Conservation (phyloP, 371 early-diverging fungal genomes). For the Coemansia sp. region DNA sequence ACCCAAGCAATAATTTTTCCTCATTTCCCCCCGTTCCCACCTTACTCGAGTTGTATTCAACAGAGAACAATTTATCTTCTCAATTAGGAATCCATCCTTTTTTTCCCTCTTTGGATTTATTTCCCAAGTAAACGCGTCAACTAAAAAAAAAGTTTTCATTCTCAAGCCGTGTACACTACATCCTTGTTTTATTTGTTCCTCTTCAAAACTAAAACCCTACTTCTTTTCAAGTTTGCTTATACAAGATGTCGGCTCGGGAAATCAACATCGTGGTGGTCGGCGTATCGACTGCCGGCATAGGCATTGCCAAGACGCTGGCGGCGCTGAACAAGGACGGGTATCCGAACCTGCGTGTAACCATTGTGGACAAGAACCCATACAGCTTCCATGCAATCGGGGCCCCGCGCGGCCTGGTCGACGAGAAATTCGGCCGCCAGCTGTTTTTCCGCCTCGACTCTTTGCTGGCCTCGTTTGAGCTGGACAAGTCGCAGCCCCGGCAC, state of each 20-base stretch:
- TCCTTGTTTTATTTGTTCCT: neutral
- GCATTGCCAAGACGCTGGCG: constrained; percentile 24
- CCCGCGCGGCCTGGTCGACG: constrained; percentile 28
- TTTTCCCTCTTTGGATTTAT: too few relatives aligned
- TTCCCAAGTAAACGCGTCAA: too few relatives aligned
- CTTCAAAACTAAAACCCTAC: neutral
- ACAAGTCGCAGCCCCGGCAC: constrained; percentile 25
- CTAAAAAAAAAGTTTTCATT: too few relatives aligned
- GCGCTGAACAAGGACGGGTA: constrained; percentile 16
- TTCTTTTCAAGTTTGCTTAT: neutral
- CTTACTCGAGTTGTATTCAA: too few relatives aligned
- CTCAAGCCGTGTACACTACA: neutral
- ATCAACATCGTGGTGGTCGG: constrained; percentile 43
- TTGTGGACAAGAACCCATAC: constrained; percentile 37
- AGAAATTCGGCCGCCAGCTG: constrained; percentile 17
- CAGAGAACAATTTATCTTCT: too few relatives aligned
- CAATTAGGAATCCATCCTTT: too few relatives aligned
- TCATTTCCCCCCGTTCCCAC: too few relatives aligned
- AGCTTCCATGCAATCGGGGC: constrained; percentile 30
- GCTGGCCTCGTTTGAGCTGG: constrained; percentile 12
- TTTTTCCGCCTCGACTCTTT: constrained; percentile 17
- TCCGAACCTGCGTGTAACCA: constrained; percentile 28
- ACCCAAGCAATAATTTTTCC: too few relatives aligned
- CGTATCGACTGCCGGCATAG: constrained; percentile 25
- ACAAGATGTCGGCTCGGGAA: constrained; percentile 28